Base-by-base conservation (phyloP, 495 filamentous ascomycete genomes). In the Xylaria venustula region DNA sequence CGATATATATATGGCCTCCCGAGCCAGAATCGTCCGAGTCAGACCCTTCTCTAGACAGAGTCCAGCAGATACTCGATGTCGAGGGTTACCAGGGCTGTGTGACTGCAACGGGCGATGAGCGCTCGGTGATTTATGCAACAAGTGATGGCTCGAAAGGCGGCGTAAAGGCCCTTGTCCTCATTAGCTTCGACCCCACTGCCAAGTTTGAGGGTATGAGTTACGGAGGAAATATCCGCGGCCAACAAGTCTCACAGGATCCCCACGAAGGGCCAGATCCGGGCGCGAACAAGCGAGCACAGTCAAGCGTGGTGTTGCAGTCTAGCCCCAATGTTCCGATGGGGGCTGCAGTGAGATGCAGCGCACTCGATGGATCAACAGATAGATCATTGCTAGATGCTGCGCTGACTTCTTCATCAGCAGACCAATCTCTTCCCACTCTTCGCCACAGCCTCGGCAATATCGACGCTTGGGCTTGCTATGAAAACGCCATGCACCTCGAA, bases 111-210 rank as follows among this genome's bases (percentile, higher is more conserved):
- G 80, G 83, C 25, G 86, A 90, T 51, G 87, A 90, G n/a, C 77
- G 86, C 15, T 85, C 85, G 12, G 68, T 88, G 4, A 74, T 89
- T 3, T 83, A 87, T 61, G 74, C 78, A 9, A 78, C 78, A 0
- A 81, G 78, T 6, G 67, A 75, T 0, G 54, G 67, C 5, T 55
- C 67, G 0, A 67, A 68, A 20, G 30, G 37, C 40, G 75, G 83
- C 15, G 67, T 79, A 23, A 71, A 73, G 20, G 79, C 81, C 0
- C 64, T 91, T 30, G 72, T 89, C 7, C 78, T 89, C 37, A 67
- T 91, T 50, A 86, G 80, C 36, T 91, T 88, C 64, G 87, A 91
- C 63, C 82, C 87, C 0, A 63, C 75, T 11, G 62, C 64, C 9
- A 69, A 48, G 32, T 54, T 71, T n/a, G 30, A 53, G 3, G 73